Evolutionary conservation across 2,329 filamentous ascomycete genomes (phyloP).

Genomic region (Cladosporium sphaerospermum): DNA sequence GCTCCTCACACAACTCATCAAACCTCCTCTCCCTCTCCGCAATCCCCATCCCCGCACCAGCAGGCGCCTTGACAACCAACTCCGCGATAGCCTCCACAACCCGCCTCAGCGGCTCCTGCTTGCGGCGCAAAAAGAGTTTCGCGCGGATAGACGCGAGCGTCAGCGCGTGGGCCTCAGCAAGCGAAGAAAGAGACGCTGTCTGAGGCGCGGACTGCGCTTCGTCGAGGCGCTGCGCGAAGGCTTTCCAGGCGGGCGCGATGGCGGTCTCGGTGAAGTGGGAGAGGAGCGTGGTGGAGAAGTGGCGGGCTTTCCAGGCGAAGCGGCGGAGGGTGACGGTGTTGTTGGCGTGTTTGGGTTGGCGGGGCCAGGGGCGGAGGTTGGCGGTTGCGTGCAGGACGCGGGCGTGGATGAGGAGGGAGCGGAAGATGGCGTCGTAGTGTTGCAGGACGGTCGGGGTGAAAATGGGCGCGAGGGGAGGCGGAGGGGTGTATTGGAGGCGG

Average conservation of each 20-base stretch:
- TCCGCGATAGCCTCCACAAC: constrained; percentile 24
- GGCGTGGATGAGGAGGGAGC: constrained; percentile 66
- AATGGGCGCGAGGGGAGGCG: constrained; percentile 63
- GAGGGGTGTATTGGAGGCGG: constrained; percentile 74
- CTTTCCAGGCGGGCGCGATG: constrained; percentile 65
- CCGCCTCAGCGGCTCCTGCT: constrained; percentile 21
- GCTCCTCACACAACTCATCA: constrained; percentile 3
- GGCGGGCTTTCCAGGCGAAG: constrained; percentile 67
- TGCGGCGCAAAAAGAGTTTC: constrained; percentile 27
- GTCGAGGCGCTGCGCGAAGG: constrained; percentile 47
- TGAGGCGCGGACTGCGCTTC: no score
- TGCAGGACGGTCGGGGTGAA: constrained; percentile 64
- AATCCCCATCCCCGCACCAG: neutral
- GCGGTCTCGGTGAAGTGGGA: constrained; percentile 77
- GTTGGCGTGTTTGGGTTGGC: neutral
- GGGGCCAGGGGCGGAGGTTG: constrained; percentile 15
- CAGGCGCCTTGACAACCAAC: constrained; percentile 19
- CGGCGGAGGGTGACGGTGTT: neutral
- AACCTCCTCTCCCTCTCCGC: constrained; percentile 5
- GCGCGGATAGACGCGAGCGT: constrained; percentile 17
- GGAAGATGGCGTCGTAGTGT: constrained; percentile 84
- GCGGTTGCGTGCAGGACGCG: constrained; percentile 59
- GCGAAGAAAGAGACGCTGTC: no score
- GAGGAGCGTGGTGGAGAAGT: constrained; percentile 67
- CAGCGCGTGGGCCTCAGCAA: no score